phyloP scores from a whole-genome alignment of 1,284 basidiomycete species.

The Leccinum subatratum region DNA sequence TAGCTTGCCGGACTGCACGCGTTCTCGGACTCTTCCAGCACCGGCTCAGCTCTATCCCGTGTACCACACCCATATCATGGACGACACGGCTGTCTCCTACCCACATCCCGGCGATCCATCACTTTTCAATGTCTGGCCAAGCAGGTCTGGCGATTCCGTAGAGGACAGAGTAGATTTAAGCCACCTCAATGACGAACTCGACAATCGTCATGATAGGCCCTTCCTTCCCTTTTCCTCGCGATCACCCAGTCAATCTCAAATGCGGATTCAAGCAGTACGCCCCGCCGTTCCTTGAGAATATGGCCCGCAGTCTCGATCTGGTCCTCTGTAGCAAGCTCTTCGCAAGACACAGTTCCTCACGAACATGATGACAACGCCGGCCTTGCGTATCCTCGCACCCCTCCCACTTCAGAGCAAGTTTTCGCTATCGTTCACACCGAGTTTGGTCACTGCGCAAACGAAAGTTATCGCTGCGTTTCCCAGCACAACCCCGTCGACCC shows the following conservation, averaged over 20 bases:
- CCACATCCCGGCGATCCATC: conserved; percentile 63
- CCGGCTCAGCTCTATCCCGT: conserved; percentile 36
- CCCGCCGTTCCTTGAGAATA: too few relatives aligned
- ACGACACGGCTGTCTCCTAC: conserved; percentile 62
- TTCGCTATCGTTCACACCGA: conserved; percentile 77
- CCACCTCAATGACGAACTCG: too few relatives aligned
- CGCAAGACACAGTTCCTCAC: conserved; percentile 57
- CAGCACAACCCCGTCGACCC: conserved; percentile 52
- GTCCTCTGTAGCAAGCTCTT: conserved; percentile 60
- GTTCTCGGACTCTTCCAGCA: conserved; percentile 40
- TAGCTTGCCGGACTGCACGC: conserved; percentile 58
- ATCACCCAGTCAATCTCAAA: too few relatives aligned
- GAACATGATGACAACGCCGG: conserved; percentile 47
- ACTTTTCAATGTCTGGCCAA: too few relatives aligned
- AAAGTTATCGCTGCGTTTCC: conserved; percentile 64
- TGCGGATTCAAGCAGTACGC: too few relatives aligned
- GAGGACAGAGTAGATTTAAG: too few relatives aligned
- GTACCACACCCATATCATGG: conserved; percentile 54
- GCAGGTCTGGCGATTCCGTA: too few relatives aligned
- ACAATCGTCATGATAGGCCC: too few relatives aligned
- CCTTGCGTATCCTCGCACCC: conserved; percentile 51
- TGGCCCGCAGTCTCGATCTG: too few relatives aligned
- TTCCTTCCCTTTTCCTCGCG: too few relatives aligned
- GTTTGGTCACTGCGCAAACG: conserved; percentile 79
- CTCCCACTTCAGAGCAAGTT: conserved; percentile 72